Percentiles rank a stretch among this genome's conserved stretches.
Conservation (phyloP, 371 early-diverging fungal species). For the Entomophthora muscae region DNA sequence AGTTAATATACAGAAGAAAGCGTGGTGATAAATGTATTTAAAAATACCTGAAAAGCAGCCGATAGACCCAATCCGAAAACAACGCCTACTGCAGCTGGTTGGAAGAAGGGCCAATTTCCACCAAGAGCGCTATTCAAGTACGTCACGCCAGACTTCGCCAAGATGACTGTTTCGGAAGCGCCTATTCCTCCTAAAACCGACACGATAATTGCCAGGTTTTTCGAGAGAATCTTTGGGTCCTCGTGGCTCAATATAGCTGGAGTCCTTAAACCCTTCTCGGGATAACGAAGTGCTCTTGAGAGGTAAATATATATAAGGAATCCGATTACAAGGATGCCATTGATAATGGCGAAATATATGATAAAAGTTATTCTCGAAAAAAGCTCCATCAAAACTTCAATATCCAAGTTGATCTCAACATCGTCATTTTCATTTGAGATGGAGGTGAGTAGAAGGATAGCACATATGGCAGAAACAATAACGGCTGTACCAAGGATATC, state of each 20-base stretch:
- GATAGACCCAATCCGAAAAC: constrained; percentile 2
- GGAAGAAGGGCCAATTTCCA: not conserved
- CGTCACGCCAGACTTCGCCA: constrained; percentile 35
- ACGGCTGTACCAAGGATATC: constrained; percentile 47
- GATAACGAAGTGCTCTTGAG: constrained; percentile 26
- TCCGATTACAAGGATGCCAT: constrained; percentile 28
- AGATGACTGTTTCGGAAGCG: constrained; percentile 38
- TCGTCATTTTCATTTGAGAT: not conserved
- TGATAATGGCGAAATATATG: constrained; percentile 41
- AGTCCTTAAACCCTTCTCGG: constrained; percentile 16
- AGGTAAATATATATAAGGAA: constrained; percentile 33
- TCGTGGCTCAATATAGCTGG: constrained; percentile 19
- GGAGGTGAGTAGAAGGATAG: constrained; percentile 44
- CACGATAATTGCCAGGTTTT: constrained; percentile 36
- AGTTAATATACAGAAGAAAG: not conserved
- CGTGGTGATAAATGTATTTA: not conserved
- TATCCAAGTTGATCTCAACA: constrained; percentile 28
- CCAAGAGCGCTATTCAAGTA: not conserved
- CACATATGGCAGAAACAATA: constrained; percentile 38
- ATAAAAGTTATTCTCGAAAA: constrained; percentile 38
- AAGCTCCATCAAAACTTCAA: constrained; percentile 31
- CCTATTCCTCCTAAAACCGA: constrained; percentile 39
- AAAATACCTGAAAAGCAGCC: not conserved
- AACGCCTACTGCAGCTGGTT: not conserved
- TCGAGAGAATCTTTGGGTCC: constrained; percentile 24